Conservation (phyloP, 2,329 filamentous ascomycete species). For the Orbilia ellipsospora region DNA sequence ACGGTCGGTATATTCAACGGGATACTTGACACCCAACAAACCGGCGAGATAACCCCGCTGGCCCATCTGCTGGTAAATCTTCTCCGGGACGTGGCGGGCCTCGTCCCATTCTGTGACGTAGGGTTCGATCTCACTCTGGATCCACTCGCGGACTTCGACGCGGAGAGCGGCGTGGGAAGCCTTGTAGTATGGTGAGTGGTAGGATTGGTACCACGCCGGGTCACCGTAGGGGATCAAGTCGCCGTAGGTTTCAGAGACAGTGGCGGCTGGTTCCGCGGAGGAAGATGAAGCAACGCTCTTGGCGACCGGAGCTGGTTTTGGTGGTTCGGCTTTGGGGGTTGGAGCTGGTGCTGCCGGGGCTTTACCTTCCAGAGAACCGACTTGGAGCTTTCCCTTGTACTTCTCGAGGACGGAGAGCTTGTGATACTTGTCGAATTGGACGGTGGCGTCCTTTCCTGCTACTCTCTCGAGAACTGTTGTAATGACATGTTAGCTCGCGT, state of each 20-base stretch:
- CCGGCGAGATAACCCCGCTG: constrained; percentile 93
- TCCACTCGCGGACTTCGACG: constrained; percentile 89
- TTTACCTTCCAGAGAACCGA: constrained; percentile 86
- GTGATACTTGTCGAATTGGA: constrained; percentile 77
- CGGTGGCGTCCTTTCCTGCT: constrained; percentile 74
- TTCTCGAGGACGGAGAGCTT: constrained; percentile 72
- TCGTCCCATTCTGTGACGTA: constrained; percentile 97
- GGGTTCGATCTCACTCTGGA: constrained; percentile 88
- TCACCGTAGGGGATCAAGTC: constrained; percentile 90
- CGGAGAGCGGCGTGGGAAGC: constrained; percentile 91
- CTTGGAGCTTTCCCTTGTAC: constrained; percentile 70
- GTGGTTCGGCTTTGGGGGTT: constrained; percentile 54
- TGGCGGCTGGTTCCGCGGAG: constrained; percentile 64
- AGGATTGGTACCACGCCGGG: constrained; percentile 91
- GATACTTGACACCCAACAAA: constrained; percentile 84
- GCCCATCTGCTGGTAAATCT: constrained; percentile 96
- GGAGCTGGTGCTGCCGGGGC: constrained; percentile 67
- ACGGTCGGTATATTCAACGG: constrained; percentile 76
- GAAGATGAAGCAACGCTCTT: constrained; percentile 59
- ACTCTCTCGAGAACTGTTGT: constrained; percentile 69
- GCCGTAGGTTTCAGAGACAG: constrained; percentile 83
- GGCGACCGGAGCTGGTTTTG: constrained; percentile 61
- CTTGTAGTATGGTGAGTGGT: constrained; percentile 97
- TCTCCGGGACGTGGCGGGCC: constrained; percentile 85
- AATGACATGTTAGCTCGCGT: constrained; percentile 14